A percentile compares a stretch with the other conserved stretches of the same genome.
Evolutionary conservation across 2,329 filamentous ascomycete genomes (phyloP).

Genomic region (Gaeumannomyces tritici): DNA sequence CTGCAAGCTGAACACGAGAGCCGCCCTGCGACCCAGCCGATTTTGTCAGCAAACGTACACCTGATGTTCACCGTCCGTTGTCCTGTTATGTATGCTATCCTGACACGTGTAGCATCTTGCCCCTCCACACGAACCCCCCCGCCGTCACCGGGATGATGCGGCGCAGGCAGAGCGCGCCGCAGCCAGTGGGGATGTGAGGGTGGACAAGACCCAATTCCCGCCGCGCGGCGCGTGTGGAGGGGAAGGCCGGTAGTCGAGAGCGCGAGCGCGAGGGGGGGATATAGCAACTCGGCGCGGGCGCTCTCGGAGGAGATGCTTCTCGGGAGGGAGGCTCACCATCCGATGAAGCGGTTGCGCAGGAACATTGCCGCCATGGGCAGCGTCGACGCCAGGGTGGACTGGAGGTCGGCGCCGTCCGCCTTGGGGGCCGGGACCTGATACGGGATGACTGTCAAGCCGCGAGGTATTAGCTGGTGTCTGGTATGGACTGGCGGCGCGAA

Average conservation of each 20-base stretch:
- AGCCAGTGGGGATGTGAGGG: too few species aligned
- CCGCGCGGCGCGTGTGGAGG: too few species aligned
- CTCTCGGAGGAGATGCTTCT: not conserved
- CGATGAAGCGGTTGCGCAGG: conserved; percentile 74
- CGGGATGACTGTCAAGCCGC: conserved; percentile 60
- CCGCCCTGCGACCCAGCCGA: conserved; percentile 40
- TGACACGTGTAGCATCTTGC: too few species aligned
- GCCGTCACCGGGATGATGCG: too few species aligned
- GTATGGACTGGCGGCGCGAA: not conserved
- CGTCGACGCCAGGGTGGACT: conserved; percentile 63
- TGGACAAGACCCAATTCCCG: too few species aligned
- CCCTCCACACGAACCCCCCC: too few species aligned
- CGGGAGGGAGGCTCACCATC: conserved; percentile 34
- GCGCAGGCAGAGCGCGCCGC: too few species aligned
- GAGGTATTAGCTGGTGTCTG: not conserved
- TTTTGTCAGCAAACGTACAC: not conserved
- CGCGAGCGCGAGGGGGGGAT: too few species aligned
- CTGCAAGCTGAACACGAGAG: conserved; percentile 66
- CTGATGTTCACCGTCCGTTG: too few species aligned
- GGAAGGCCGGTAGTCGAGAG: too few species aligned
- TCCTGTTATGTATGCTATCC: not conserved
- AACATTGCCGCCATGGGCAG: conserved; percentile 96
- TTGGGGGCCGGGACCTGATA: conserved; percentile 68
- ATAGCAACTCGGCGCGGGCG: too few species aligned
- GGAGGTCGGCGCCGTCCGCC: conserved; percentile 57